Base-by-base conservation (phyloP, 2,329 filamentous ascomycete species). In the Hypoxylon rubiginosum region DNA sequence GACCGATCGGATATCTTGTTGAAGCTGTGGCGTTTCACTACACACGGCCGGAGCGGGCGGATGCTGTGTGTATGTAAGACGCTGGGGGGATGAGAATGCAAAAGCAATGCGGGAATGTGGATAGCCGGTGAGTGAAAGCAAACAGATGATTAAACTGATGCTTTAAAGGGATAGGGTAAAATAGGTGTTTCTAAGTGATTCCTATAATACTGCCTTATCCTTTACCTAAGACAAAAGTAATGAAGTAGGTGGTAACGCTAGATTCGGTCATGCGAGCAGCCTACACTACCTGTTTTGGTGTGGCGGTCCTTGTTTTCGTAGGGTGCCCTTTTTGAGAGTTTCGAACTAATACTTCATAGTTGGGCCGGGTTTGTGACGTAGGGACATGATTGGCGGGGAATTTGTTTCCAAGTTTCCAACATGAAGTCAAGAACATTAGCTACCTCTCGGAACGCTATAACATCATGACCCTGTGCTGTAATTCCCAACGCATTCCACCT, bases 201-300 rank as follows among this genome's bases (percentile, higher is more conserved):
- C 3, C 34, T 39, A n/a, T 39, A n/a, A 39, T n/a, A 7, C 32
- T 21, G 19, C 43, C 39, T 43, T 43, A 24, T 21, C 19, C 43
- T 26, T 46, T 34, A 34, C 32, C 5, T 10, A 24, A 21, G 8
- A 9, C 17, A 13, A 2, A 55, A 48, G 49, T 58, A 45, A 55
- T 50, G 60, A 34, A 34, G 32, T 34, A 34, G 32, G 32, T 15
- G 62, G 50, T 53, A 65, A 30, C 48, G 17, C 46, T 30, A 36
- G 21, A 17, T 46, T 66, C 48, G 63, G 45, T 66, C 63, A 66
- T 66, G 58, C 58, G 63, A 62, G 52, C 52, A 53, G 30, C n/a
- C 24, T 52, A 41, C 6, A 4, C 32, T 51, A 32, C 21, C 30
- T 19, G 45, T 48, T 57, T 49, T 46, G 28, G 43, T 43, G 62